Base-by-base conservation (phyloP, 2,329 filamentous ascomycete genomes). In the Metarhizium sp. region DNA sequence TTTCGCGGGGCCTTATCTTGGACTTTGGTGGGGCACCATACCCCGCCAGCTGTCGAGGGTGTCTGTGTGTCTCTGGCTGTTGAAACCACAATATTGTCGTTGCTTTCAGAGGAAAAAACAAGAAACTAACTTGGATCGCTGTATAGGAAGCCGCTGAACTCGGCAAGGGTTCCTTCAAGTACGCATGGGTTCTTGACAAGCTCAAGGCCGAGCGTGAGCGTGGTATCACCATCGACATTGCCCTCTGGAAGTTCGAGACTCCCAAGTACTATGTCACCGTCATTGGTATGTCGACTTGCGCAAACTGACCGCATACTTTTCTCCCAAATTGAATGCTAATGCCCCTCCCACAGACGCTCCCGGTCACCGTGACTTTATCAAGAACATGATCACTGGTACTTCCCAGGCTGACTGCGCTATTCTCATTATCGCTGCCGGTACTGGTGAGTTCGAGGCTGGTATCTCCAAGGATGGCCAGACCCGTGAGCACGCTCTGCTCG, bases 301-400 rank as follows among this genome's bases (percentile, higher is more conserved):
- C 6, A 40, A 2, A 38, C 42, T 7, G 34, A 40, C 55, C 13
- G 18, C n/a, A 29, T 46, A 3, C 43, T 10, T 1, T 25, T 20
- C n/a, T 3, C 45, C n/a, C n/a, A 2, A 11, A 20, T 45, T 20
- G 45, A 14, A 30, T 48, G 4, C 25, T 48, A 30, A 48, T n/a
- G 3, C 6, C 45, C 4, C 20, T 6, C 0, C 1, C 16, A 10
- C 66, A 88, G 90, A 99, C 74, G 94, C 94, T 78, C 94, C 94
- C 73, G 94, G 94, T 81, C 94, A 99, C 82, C 92, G 94, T 94
- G 94, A 99, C 76, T 99, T 97, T 86, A 97, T 99, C 90, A 99
- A 99, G 92, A 99, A 97, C 92, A 99, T 99, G 94, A 99, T 99
- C 79, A 97, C 94, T 88, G 94, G 94, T 92, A 97, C 94, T 75